These are phyloP conservation scores for Bondarzewia mesenterica DNA, from an alignment of 1,284 basidiomycete genomes.

Conservation along the genomic window DNA sequence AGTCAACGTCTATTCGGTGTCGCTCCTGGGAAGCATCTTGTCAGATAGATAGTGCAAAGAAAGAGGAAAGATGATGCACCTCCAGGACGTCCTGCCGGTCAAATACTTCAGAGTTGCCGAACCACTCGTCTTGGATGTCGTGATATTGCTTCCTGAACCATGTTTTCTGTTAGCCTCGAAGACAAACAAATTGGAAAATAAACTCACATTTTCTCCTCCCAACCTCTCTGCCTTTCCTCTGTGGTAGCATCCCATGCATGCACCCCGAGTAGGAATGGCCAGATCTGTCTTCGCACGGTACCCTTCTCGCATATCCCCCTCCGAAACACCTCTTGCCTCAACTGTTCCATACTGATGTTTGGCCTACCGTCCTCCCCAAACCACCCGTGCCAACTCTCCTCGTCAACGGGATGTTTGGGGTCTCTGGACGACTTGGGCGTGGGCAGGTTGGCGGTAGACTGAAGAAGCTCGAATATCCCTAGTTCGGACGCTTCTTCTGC, in stretches of 20 bases:
- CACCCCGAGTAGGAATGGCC: conserved; percentile 89
- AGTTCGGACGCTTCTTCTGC: conserved; percentile 64
- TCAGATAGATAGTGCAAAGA: neutral
- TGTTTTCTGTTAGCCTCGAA: neutral
- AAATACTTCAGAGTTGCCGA: conserved; percentile 71
- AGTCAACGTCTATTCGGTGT: conserved; percentile 92
- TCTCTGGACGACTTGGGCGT: conserved; percentile 68
- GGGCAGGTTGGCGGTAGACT: conserved; percentile 70
- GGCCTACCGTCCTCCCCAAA: conserved; percentile 66
- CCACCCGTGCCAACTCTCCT: conserved; percentile 64
- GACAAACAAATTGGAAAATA: too few relatives aligned
- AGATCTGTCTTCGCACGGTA: conserved; percentile 60
- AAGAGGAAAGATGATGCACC: conserved; percentile 24
- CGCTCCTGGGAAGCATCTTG: conserved; percentile 43
- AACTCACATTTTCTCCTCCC: conserved; percentile 61
- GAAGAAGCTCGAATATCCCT: conserved; percentile 84
- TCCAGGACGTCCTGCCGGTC: conserved; percentile 73
- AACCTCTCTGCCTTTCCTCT: conserved; percentile 43
- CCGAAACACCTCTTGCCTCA: conserved; percentile 70
- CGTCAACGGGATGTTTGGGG: conserved; percentile 64
- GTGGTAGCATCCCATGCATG: conserved; percentile 68
- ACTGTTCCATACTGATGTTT: conserved; percentile 55
- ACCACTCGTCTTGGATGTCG: conserved; percentile 71
- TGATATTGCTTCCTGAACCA: conserved; percentile 57
- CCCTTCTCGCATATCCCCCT: conserved; percentile 54